phyloP scores from a whole-genome alignment of 2,329 filamentous ascomycete genomes.

The Aspergillus intermedius region DNA sequence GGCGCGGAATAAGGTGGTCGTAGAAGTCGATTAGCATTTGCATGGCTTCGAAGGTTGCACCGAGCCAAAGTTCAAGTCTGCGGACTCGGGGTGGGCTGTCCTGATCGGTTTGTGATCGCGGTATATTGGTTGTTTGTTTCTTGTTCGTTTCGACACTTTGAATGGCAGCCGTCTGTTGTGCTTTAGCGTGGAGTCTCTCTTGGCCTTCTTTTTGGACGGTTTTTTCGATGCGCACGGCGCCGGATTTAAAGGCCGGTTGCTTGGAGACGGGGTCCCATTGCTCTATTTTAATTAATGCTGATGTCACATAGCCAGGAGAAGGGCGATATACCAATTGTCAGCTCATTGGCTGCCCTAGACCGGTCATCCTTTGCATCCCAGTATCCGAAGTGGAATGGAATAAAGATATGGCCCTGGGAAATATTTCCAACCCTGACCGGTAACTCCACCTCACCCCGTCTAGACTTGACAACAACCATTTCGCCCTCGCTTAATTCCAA shows the following conservation, averaged over 20 bases:
- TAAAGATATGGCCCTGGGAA: constrained; percentile 27
- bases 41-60: constrained; percentile 23
- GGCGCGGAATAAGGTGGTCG: constrained; percentile 2
- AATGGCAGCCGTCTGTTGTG: constrained; percentile 20
- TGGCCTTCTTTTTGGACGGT: constrained; percentile 11
- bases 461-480: constrained; percentile 25
- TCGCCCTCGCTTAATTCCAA: constrained; percentile 23
- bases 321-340: constrained; percentile 26
- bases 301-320: not conserved
- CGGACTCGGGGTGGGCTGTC: constrained; percentile 12
- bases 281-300: constrained; percentile 6
- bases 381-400: constrained; percentile 37
- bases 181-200: constrained; percentile 8
- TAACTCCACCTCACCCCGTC: constrained; percentile 26
- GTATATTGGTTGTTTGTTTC: not conserved
- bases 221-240: constrained; percentile 29
- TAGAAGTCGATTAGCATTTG: constrained; percentile 5
- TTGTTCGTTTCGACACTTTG: constrained; percentile 6
- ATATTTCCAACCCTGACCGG: constrained; percentile 23
- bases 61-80: constrained; percentile 28
- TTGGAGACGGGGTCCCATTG: constrained; percentile 34
- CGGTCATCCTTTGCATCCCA: constrained; percentile 28
- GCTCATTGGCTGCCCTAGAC: constrained; percentile 32
- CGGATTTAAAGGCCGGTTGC: constrained; percentile 33
- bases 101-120: not conserved